Evolutionary conservation across 306 rosid species (phyloP).

Genomic region (Ziziphus jujuba): DNA sequence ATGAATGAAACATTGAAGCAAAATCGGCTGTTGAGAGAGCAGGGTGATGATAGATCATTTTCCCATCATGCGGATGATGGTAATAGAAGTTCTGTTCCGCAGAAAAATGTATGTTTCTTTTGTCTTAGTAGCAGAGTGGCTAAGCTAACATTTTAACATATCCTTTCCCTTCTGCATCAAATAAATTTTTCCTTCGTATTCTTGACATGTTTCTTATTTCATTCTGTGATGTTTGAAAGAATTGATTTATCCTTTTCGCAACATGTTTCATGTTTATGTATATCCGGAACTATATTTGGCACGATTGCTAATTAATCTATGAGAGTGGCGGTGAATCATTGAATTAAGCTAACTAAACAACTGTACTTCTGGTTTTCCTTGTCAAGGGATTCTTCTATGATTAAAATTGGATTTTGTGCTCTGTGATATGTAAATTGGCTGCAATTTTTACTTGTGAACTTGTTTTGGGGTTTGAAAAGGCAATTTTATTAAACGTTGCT

Average conservation of each 20-base stretch:
- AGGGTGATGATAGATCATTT: slow-evolving; percentile 58
- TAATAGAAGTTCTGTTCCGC: slow-evolving; percentile 34
- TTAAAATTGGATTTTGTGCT: neutral
- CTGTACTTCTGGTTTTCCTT: neutral
- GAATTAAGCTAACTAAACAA: neutral
- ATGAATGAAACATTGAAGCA: slow-evolving; percentile 99
- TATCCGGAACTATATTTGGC: neutral
- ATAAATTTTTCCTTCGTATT: neutral
- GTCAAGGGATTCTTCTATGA: neutral
- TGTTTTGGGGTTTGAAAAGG: neutral
- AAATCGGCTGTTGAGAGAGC: slow-evolving; percentile 75
- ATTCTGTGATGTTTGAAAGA: neutral
- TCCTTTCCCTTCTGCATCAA: neutral
- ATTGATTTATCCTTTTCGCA: neutral
- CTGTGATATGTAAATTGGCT: neutral
- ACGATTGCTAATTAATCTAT: neutral
- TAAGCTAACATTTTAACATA: neutral
- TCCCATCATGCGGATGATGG: slow-evolving; percentile 53
- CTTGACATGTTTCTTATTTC: neutral
- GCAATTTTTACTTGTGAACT: neutral
- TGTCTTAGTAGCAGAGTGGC: slow-evolving; percentile 2
- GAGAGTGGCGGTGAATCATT: neutral
- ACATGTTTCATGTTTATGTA: neutral
- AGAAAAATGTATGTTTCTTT: slow-evolving; percentile 45
- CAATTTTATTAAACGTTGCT: too few relatives aligned